Evolutionary conservation across 371 early-diverging fungal species (phyloP), one percentile per base, ranked within the genome.

Genomic region (Mucor circinelloides): DNA sequence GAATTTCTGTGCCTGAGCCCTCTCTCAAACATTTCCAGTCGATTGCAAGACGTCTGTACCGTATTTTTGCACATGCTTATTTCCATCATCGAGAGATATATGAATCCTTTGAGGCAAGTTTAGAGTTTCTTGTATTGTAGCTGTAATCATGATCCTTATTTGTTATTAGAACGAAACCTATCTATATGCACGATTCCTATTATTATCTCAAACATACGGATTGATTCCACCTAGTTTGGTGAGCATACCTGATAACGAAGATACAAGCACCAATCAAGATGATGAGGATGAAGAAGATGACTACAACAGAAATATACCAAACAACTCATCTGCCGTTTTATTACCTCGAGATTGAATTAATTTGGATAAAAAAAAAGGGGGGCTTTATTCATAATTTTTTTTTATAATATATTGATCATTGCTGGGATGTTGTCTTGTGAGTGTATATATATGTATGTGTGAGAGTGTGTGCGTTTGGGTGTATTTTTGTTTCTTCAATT

Each of bases 41-140:
- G 9, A 93, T 96, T 68, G 93, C 95, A 6, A 85, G 98, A 36
- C 77, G 98, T 31, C 84, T 97, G 10, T 96, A 98, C 72, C 89
- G 98, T n/a, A 90, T 98, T 8, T 97, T 98, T 83, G 96, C 97
- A 0, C 98, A 98, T 75, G 89, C 96, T 3, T 98, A 91, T 72
- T 95, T 87, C 70, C 95, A 95, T 76, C 98, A 98, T 75, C 82
- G 91, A 13, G 93, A 93, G 66, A 74, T 93, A 12, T 98, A 96
- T 78, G 90, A 91, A 60, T 85, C 80, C 6, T 95, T 94, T 70
- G 97, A 97, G 82, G 92, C 85, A 80, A 8, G 36, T 34, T 15
- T 36, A 34, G n/a, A 67, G 6, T 30, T 27, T 62, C 13, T 34
- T 13, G 34, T 23, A 28, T 12, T 21, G 21, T 31, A 0, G 12